Evolutionary conservation across 148 eudicot genomes (phyloP).

Genomic region (Beta vulgaris): DNA sequence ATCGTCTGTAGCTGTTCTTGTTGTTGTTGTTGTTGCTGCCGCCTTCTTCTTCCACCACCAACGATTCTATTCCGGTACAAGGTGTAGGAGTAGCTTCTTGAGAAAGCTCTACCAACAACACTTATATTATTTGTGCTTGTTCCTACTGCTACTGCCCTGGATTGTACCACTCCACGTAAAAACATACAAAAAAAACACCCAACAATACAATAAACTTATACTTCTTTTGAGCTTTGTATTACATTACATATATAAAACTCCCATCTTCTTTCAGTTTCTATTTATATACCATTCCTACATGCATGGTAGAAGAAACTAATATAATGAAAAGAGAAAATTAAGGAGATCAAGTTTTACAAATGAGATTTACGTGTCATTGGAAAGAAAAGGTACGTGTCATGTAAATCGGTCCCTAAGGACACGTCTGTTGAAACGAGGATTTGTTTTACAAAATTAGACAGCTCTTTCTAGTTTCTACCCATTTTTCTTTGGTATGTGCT

Average conservation of each 20-base stretch:
- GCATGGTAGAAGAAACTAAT: background rate
- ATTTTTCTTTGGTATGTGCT: background rate
- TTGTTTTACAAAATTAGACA: background rate
- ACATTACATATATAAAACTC: background rate
- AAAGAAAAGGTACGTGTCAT: slow-evolving; percentile 16
- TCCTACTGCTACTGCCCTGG: background rate
- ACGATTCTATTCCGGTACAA: background rate
- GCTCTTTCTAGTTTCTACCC: background rate
- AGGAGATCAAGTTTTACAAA: background rate
- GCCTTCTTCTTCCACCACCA: background rate
- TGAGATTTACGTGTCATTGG: slow-evolving; percentile 12
- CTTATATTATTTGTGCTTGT: background rate
- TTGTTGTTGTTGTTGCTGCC: no score
- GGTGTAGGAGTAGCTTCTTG: background rate
- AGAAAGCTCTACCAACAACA: background rate
- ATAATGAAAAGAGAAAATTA: background rate
- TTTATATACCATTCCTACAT: background rate
- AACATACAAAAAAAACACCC: slow-evolving; percentile 6
- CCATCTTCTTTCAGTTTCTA: background rate
- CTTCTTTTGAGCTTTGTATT: background rate
- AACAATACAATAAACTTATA: no score
- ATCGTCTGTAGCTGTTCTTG: background rate
- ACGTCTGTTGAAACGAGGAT: slow-evolving; percentile 4
- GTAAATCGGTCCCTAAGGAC: slow-evolving; percentile 1
- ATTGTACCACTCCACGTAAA: background rate